These are phyloP conservation scores for Ettlia oleoabundans DNA, from an alignment of 139 green algal genomes.

Conservation along the genomic window DNA sequence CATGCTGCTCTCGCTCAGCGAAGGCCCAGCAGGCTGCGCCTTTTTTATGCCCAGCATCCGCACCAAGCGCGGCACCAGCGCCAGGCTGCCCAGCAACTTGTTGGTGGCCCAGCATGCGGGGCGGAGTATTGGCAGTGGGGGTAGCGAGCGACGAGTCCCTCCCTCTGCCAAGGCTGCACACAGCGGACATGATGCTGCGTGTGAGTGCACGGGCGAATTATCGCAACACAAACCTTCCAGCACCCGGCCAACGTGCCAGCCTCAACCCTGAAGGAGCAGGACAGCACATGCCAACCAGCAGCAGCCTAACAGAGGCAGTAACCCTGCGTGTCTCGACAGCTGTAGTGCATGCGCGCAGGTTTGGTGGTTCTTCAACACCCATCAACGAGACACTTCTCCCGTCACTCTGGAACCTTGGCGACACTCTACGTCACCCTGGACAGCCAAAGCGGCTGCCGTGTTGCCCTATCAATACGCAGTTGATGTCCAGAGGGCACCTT, in stretches of 20 bases:
- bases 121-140: slow-evolving; percentile 18
- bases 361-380: no score
- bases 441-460: no score
- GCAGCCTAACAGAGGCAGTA: background rate
- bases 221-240: no score
- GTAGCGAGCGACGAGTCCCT: background rate
- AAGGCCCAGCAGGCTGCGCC: no score
- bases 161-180: background rate
- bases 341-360: no score
- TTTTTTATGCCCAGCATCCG: background rate
- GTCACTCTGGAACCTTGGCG: no score
- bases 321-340: no score
- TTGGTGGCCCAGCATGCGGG: slow-evolving; percentile 19
- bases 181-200: background rate
- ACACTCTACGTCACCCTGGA: no score
- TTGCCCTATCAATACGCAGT: background rate
- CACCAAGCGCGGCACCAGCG: slow-evolving; percentile 10
- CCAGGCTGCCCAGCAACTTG: slow-evolving; percentile 1
- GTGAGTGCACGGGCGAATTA: no score
- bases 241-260: no score
- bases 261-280: no score
- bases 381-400: no score
- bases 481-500: background rate
- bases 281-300: background rate
- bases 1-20: slow-evolving; percentile 5